Evolutionary conservation across 495 filamentous ascomycete genomes (phyloP).

Genomic region (Paragyromitra xinjiangensis): DNA sequence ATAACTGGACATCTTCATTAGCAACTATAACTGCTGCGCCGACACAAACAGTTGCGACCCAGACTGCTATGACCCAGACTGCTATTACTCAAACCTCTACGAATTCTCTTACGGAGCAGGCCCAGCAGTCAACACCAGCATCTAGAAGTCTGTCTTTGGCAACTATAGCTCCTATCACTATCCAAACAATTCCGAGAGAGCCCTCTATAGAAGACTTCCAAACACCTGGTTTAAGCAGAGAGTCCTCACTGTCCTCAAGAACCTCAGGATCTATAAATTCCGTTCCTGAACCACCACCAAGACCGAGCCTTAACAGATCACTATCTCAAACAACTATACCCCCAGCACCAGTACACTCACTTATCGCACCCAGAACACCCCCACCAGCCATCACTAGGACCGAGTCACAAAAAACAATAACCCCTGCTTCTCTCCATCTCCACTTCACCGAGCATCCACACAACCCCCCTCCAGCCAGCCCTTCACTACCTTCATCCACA

Average conservation of each 20-base stretch:
- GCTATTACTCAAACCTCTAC: not conserved
- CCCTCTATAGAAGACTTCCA: constrained; percentile 3
- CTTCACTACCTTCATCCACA: constrained; percentile 27
- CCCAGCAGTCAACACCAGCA: constrained; percentile 3
- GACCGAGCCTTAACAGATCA: constrained; percentile 1
- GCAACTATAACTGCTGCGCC: constrained; percentile 18
- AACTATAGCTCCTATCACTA: not conserved
- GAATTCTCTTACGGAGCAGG: not conserved
- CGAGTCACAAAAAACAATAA: constrained; percentile 45
- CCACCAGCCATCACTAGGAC: not conserved
- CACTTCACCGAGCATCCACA: not conserved
- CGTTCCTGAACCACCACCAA: not conserved
- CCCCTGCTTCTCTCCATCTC: constrained; percentile 19
- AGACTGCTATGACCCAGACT: not conserved
- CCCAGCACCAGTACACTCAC: not conserved
- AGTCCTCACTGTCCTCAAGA: constrained; percentile 25
- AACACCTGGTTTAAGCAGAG: constrained; percentile 28
- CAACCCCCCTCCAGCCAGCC: constrained; percentile 5
- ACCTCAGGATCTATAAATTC: constrained; percentile 17
- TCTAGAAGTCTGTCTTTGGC: constrained; percentile 26
- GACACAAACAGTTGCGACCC: not conserved
- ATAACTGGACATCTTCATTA: constrained; percentile 28
- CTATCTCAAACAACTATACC: constrained; percentile 20
- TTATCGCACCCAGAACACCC: not conserved
- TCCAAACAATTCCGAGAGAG: not conserved